phyloP scores from a whole-genome alignment of 495 filamentous ascomycete species.

The Clohesyomyces aquaticus region DNA sequence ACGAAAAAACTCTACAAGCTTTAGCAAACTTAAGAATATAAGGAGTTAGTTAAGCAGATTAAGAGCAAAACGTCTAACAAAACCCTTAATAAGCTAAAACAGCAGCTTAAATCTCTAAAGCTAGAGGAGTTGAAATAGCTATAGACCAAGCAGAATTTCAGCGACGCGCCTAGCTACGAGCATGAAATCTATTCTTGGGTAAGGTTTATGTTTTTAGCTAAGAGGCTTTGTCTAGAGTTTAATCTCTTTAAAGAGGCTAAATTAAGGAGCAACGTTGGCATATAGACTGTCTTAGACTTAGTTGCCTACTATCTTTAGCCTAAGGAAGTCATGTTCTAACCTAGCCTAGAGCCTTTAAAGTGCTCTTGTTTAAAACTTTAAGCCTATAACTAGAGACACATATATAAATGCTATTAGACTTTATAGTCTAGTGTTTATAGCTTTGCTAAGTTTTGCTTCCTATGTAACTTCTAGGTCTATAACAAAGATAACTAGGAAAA shows the following conservation, averaged over 20 bases:
- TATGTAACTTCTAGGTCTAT: not conserved
- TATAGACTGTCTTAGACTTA: not conserved
- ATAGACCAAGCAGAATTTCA: not conserved
- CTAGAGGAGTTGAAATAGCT: not conserved
- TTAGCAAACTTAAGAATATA: not conserved
- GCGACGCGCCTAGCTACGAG: not conserved
- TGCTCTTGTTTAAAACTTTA: not conserved
- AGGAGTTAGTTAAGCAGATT: not conserved
- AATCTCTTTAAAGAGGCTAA: not conserved
- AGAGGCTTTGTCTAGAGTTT: not conserved
- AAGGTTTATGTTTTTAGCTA: not conserved
- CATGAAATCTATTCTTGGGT: not conserved
- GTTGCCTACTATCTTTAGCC: not conserved
- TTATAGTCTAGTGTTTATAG: not conserved
- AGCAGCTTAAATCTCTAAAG: not conserved
- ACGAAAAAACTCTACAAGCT: not conserved
- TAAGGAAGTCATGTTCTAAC: not conserved
- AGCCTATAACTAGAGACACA: not conserved
- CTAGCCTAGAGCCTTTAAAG: not conserved
- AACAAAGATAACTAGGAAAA: not conserved
- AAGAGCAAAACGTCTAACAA: not conserved
- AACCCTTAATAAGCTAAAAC: not conserved
- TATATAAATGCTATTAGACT: constrained; percentile 1
- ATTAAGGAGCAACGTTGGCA: not conserved
- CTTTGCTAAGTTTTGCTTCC: not conserved